Conservation (phyloP, 78 protist genomes). For the Protostelium mycophagum region DNA sequence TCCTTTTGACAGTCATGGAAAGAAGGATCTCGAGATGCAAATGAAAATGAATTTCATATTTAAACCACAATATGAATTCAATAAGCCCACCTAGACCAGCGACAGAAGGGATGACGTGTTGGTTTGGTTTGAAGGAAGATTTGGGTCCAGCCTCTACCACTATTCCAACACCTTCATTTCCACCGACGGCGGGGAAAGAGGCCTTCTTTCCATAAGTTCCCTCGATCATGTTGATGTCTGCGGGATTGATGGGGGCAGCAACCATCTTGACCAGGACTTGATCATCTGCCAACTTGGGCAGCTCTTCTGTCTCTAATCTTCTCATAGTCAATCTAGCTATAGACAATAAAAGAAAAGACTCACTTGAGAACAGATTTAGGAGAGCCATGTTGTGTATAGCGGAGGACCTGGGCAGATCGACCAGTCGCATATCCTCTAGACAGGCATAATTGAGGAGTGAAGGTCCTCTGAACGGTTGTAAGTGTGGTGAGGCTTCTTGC, state of each 20-base stretch:
- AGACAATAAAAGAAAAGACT: not conserved
- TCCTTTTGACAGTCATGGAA: constrained; percentile 23
- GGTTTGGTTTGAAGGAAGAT: constrained; percentile 31
- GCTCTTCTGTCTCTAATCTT: constrained; percentile 25
- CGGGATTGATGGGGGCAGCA: constrained; percentile 87
- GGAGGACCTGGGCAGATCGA: not conserved
- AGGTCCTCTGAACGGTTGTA: not conserved
- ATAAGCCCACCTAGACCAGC: constrained; percentile 14
- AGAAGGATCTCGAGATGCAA: not conserved
- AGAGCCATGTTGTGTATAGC: not conserved
- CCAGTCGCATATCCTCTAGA: not conserved
- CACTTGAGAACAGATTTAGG: not conserved
- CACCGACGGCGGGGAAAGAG: constrained; percentile 81
- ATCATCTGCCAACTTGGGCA: constrained; percentile 3
- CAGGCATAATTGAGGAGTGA: not conserved
- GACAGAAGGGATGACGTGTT: constrained; percentile 61
- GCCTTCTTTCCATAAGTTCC: constrained; percentile 80
- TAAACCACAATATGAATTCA: not conserved
- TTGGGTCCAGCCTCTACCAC: constrained; percentile 73
- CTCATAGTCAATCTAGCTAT: not conserved
- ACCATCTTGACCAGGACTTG: constrained; percentile 70
- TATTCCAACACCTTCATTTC: constrained; percentile 77
- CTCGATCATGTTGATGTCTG: constrained; percentile 78
- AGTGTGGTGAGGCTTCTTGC: no score
- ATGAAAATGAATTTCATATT: not conserved